Conservation (phyloP, 345 rosid genomes). For the Corymbia maculata region DNA sequence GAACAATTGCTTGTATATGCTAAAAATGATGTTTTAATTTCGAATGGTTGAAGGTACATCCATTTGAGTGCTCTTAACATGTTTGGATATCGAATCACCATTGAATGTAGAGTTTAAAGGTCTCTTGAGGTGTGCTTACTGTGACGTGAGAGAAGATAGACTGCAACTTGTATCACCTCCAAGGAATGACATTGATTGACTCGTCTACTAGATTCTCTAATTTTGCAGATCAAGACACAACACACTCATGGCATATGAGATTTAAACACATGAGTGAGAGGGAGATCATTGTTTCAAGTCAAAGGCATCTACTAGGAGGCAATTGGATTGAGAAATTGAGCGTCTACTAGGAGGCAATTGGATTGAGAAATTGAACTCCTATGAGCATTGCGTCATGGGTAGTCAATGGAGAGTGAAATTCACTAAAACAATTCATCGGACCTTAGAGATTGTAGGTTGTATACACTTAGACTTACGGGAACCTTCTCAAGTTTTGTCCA, state of each 20-base stretch:
- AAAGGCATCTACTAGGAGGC: neutral
- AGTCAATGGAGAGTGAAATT: too few relatives aligned
- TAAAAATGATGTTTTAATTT: too few relatives aligned
- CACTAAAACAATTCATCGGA: rapidly evolving
- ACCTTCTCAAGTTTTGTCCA: neutral
- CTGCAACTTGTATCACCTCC: rapidly evolving
- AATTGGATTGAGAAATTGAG: rapidly evolving
- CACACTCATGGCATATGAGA: neutral
- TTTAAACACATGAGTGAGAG: neutral
- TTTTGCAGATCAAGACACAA: neutral
- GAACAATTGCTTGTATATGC: too few relatives aligned
- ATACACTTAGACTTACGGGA: neutral
- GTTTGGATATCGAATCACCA: neutral
- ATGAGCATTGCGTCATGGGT: neutral
- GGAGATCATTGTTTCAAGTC: neutral
- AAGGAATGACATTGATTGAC: neutral
- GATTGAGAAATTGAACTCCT: too few relatives aligned
- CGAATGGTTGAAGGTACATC: too few relatives aligned
- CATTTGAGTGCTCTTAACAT: neutral
- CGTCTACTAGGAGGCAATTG: neutral
- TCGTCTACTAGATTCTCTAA: neutral
- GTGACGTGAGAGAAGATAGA: neutral
- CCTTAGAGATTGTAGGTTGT: neutral
- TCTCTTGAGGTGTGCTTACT: neutral
- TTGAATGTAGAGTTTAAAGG: neutral